Percentiles rank a stretch among this genome's conserved stretches.
Conservation (phyloP, 345 rosid species). For the Eucalyptus pauciflora region DNA sequence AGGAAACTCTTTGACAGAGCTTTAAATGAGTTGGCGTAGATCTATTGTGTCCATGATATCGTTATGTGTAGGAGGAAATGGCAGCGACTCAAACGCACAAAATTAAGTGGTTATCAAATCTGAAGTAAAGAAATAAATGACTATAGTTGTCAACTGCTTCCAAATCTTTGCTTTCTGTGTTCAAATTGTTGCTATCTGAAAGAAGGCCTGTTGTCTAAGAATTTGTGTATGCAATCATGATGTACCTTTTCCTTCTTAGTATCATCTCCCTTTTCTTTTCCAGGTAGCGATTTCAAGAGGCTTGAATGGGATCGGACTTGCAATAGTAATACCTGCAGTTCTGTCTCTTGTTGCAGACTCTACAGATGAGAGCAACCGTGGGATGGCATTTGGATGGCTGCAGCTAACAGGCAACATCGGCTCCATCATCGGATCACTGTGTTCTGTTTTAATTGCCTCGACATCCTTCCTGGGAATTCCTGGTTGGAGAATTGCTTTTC, state of each 20-base stretch:
- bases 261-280: neutral
- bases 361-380: slow-evolving; percentile 68
- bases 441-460: slow-evolving; percentile 56
- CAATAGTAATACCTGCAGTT: slow-evolving; percentile 69
- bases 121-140: neutral
- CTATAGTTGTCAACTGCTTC: neutral
- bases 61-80: neutral
- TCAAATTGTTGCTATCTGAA: neutral
- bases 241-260: neutral
- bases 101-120: neutral
- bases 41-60: neutral
- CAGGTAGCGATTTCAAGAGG: slow-evolving; percentile 87
- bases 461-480: slow-evolving; percentile 54
- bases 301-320: slow-evolving; percentile 78
- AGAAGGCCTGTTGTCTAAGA: neutral
- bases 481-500: slow-evolving; percentile 78
- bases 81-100: neutral
- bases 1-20: neutral
- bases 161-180: neutral
- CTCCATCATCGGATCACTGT: slow-evolving; percentile 45
- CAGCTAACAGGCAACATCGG: slow-evolving; percentile 50
- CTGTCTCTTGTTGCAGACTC: slow-evolving; percentile 83
- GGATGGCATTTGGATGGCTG: slow-evolving; percentile 76
- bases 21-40: neutral
- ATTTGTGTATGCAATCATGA: neutral